Evolutionary conservation across 768 basidiomycete species (phyloP), one percentile per base, ranked within the genome.

Genomic region (Tephrocybe sp.): DNA sequence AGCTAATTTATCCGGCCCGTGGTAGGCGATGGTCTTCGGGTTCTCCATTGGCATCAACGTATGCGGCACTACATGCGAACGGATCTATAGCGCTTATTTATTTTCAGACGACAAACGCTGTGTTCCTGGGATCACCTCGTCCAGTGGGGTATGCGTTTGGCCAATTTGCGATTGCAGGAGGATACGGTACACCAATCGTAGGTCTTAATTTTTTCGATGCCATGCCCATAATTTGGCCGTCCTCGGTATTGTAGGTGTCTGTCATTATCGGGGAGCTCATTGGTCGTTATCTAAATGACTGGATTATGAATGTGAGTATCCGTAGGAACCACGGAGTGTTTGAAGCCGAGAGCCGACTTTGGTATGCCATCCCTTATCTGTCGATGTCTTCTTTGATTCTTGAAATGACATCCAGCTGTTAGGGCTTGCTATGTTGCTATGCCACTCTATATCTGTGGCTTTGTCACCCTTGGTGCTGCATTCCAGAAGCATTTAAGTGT

Each of bases 401-500:
- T 39, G 14, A 14, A 45, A 38, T 30, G 19, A 46, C 33, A 12
- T 39, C 16, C n/a, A 20, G 16, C 6, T 35, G 19, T n/a, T 11
- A 80, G 79, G 78, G 70, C 76, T 4, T 77, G 73, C 52, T 82
- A 82, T 59, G 53, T 80, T 46, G 79, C 77, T 0, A 62, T 81
- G 3, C 76, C 75, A 1, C 62, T 83, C 22, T 81, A 78, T 58
- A 68, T 83, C 39, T 72, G 66, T 39, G 82, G 82, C 3, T 81
- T 82, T 58, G 62, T 81, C 38, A 57, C 75, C 3, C 67, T 84
- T 8, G 83, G 81, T 4, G 77, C 72, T 1, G 62, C 75, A 1
- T 67, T 82, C 43, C 69, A 82, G 57, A 74, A 76, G 12, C 72
- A 78, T 40, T 62, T 77, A 0, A 70, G 67, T 34, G 61, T 74